These are phyloP conservation scores for Pythium biforme DNA, from an alignment of 352 stramenopile species.

Conservation along the genomic window DNA sequence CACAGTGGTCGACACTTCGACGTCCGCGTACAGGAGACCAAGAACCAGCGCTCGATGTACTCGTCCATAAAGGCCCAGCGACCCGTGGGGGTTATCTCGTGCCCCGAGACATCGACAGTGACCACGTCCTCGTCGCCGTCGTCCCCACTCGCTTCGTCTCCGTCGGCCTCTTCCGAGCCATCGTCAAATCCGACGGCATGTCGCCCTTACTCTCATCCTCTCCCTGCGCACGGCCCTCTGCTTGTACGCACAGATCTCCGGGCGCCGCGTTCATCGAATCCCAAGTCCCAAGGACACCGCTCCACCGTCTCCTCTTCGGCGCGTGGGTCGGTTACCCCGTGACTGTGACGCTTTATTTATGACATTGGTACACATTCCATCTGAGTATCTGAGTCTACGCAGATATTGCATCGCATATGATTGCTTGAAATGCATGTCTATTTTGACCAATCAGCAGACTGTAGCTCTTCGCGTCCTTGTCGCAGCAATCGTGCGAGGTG, in stretches of 20 bases:
- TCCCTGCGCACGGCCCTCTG: too few species aligned
- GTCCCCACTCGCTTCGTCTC: background rate
- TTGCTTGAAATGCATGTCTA: background rate
- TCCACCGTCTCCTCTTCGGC: too few species aligned
- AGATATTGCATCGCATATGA: background rate
- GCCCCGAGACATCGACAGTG: background rate
- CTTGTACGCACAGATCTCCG: too few species aligned
- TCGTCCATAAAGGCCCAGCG: slow-evolving; percentile 1
- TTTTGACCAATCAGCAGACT: background rate
- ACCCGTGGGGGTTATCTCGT: background rate
- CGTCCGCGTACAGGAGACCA: background rate
- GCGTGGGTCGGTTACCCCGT: too few species aligned
- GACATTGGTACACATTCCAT: too few species aligned
- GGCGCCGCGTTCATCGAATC: too few species aligned
- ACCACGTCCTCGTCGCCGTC: background rate
- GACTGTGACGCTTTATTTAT: too few species aligned
- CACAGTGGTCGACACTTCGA: background rate
- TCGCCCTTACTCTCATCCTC: too few species aligned
- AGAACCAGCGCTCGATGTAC: slow-evolving; percentile 4
- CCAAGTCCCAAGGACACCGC: too few species aligned
- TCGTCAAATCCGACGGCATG: background rate
- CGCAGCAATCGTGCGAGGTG: background rate
- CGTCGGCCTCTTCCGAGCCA: background rate
- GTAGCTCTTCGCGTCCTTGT: background rate
- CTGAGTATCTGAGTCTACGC: too few species aligned